Evolutionary conservation across 2,329 filamentous ascomycete species (phyloP).

Genomic region (Plectosphaerella cucumerina): DNA sequence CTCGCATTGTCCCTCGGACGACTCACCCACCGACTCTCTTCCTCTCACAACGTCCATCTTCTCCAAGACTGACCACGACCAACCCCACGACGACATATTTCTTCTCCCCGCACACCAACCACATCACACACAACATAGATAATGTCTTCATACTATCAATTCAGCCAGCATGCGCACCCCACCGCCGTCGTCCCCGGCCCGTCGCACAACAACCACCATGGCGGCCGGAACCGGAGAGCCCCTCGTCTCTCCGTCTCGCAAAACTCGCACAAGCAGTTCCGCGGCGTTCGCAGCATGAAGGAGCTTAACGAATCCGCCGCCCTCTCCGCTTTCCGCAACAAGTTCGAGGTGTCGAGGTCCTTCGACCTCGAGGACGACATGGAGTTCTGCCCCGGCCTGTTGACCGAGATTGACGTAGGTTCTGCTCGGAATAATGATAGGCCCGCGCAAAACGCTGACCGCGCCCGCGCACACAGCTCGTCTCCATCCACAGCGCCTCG

Average conservation of each 20-base stretch:
- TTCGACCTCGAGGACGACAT: slow-evolving; percentile 96
- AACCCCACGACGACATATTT: slow-evolving; percentile 3
- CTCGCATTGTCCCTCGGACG: not conserved
- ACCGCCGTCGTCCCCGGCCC: slow-evolving; percentile 50
- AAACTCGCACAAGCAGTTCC: slow-evolving; percentile 82
- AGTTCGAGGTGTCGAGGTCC: slow-evolving; percentile 86
- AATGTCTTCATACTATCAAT: slow-evolving; percentile 65
- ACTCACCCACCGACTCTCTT: not conserved
- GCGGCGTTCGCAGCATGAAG: slow-evolving; percentile 80
- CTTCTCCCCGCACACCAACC: not conserved
- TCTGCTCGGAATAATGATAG: slow-evolving; percentile 4
- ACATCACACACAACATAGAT: slow-evolving; percentile 18
- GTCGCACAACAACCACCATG: slow-evolving; percentile 70
- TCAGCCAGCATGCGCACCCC: slow-evolving; percentile 55
- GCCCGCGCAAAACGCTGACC: slow-evolving; percentile 11
- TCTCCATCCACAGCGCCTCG: slow-evolving; percentile 88
- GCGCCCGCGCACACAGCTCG: slow-evolving; percentile 54
- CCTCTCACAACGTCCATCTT: not conserved
- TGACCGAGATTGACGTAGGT: slow-evolving; percentile 92
- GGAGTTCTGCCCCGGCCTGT: slow-evolving; percentile 87
- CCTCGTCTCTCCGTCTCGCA: slow-evolving; percentile 77
- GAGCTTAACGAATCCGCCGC: slow-evolving; percentile 76
- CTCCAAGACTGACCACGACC: not conserved
- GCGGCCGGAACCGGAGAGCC: slow-evolving; percentile 78
- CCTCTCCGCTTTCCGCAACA: slow-evolving; percentile 73